Conservation (phyloP, 1,139 yeast species). For the Geotrichum candidum region DNA sequence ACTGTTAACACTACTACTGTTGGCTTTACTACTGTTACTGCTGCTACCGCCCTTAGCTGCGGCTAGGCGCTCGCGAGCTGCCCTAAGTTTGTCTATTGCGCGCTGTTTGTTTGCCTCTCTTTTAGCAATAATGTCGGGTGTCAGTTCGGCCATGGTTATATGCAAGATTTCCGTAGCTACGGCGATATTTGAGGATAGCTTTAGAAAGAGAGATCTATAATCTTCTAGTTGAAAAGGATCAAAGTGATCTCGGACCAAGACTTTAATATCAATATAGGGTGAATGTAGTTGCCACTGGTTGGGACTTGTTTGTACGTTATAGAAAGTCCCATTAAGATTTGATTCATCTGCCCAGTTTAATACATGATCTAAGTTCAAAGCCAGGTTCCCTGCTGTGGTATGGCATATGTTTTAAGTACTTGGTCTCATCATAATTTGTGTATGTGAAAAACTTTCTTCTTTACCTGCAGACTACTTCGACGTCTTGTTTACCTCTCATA, state of each 20-base stretch:
- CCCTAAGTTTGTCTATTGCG: conserved; percentile 53
- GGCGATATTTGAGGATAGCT: background rate
- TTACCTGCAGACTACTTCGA: background rate
- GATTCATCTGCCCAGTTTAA: background rate
- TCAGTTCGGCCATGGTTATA: conserved; percentile 8
- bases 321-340: too few relatives aligned
- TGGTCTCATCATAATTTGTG: background rate
- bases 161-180: background rate
- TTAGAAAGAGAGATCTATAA: background rate
- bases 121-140: conserved; percentile 9
- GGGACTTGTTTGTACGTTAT: background rate
- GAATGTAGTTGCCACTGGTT: background rate
- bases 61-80: conserved; percentile 36
- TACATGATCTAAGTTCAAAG: background rate
- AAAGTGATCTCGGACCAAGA: background rate
- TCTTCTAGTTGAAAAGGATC: background rate
- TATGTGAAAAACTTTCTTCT: background rate
- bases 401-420: background rate
- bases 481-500: background rate
- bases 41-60: conserved; percentile 14
- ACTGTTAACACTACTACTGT: background rate
- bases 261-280: background rate
- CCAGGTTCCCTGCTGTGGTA: background rate
- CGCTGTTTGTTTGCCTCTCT: conserved; percentile 50
- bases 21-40: background rate